A percentile compares a stretch with the other conserved stretches of the same genome.
These are phyloP conservation scores for Corchorus capsularis DNA, from an alignment of 345 rosid genomes.

Conservation along the genomic window DNA sequence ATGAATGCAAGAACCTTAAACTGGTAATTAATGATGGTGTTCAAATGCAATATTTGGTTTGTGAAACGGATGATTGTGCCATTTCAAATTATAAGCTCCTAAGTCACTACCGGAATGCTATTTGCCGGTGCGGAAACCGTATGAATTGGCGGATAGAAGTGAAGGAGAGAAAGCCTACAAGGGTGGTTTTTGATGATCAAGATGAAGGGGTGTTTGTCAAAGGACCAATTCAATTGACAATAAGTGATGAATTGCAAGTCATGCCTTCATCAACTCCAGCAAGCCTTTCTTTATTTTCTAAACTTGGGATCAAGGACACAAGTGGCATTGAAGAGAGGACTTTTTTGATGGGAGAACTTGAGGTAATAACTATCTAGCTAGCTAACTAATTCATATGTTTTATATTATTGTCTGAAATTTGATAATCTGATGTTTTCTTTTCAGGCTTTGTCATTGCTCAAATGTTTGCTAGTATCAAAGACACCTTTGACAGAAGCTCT, in stretches of 20 bases:
- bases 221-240: background rate
- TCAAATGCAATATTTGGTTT: background rate
- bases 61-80: background rate
- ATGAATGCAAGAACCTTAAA: constrained; percentile 20
- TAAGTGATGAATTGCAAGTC: constrained; percentile 23
- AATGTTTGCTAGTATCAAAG: constrained; percentile 17
- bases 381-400: background rate
- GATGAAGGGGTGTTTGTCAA: constrained; percentile 26
- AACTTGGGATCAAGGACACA: constrained; percentile 13
- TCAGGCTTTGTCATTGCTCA: constrained; percentile 30
- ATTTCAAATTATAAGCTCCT: background rate
- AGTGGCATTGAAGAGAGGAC: constrained; percentile 17
- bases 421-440: background rate
- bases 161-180: background rate
- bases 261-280: constrained; percentile 16
- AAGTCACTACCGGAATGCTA: background rate
- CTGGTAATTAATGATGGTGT: constrained; percentile 4
- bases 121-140: constrained; percentile 9
- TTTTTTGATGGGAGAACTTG: background rate
- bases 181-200: background rate
- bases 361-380: constrained; percentile 22
- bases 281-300: constrained; percentile 17
- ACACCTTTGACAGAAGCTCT: constrained; percentile 24
- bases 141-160: background rate
- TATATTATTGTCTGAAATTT: background rate